Evolutionary conservation across 1,139 yeast genomes (phyloP).

Genomic region (Candida anutae): DNA sequence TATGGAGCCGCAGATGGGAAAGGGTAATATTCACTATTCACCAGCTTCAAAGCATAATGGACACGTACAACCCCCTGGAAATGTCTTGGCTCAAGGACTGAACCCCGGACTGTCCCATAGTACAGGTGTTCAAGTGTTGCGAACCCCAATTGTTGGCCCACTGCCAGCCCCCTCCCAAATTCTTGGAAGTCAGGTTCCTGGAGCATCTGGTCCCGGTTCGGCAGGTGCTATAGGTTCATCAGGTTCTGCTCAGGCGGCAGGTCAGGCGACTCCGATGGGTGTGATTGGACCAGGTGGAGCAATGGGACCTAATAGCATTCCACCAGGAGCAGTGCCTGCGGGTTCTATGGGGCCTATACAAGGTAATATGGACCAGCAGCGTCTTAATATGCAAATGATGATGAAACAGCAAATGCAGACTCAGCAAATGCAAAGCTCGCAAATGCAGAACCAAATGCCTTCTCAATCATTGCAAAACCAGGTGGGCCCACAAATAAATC

Average conservation of each 20-base stretch:
- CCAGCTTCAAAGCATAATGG: no score
- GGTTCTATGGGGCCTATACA: slow-evolving; percentile 2
- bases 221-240: no score
- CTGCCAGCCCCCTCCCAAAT: slow-evolving; percentile 5
- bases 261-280: slow-evolving; percentile 1
- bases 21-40: slow-evolving; percentile 6
- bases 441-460: slow-evolving; percentile 4
- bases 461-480: slow-evolving; percentile 1
- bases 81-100: no score
- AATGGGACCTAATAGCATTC: slow-evolving; percentile 3
- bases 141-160: slow-evolving; percentile 3
- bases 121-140: no score
- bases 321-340: slow-evolving; percentile 7
- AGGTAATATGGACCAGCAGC: slow-evolving; percentile 10
- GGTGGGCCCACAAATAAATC: slow-evolving; percentile 2
- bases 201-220: background rate
- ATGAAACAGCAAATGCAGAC: slow-evolving; percentile 16
- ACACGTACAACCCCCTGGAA: no score
- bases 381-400: slow-evolving; percentile 18
- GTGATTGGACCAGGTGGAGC: slow-evolving; percentile 4
- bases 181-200: slow-evolving; percentile 1
- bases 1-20: slow-evolving; percentile 7
- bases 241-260: no score
- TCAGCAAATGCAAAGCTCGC: slow-evolving; percentile 12
- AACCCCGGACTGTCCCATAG: slow-evolving; percentile 1